Conservation (phyloP, 805 yeast species). For the Martiniozyma abietophila region DNA sequence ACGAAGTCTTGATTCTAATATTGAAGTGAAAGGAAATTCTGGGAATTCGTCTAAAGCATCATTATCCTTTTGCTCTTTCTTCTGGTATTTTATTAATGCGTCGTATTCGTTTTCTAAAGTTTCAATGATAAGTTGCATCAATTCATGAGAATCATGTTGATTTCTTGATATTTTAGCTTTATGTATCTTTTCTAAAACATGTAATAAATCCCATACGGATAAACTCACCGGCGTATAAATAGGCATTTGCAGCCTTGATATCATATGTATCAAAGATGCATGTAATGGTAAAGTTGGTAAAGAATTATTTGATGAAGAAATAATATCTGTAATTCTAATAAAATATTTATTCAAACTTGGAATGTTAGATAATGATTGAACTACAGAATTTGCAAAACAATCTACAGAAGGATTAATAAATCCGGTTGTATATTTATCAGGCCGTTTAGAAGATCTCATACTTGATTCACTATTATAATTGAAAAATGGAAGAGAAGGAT, state of each 20-base stretch:
- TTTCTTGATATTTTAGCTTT: slow-evolving; percentile 64
- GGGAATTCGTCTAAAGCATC: slow-evolving; percentile 54
- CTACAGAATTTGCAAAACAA: slow-evolving; percentile 84
- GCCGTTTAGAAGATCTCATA: no score
- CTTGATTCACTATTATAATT: no score
- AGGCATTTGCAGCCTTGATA: slow-evolving; percentile 55
- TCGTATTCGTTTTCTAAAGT: slow-evolving; percentile 59
- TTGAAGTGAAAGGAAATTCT: slow-evolving; percentile 66
- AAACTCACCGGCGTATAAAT: slow-evolving; percentile 42
- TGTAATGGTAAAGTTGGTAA: slow-evolving; percentile 45
- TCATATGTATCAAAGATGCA: slow-evolving; percentile 40
- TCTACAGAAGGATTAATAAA: slow-evolving; percentile 74
- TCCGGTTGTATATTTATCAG: slow-evolving; percentile 74
- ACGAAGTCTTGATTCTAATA: slow-evolving; percentile 52
- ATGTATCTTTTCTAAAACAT: slow-evolving; percentile 61
- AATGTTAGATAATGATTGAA: slow-evolving; percentile 68
- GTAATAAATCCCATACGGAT: slow-evolving; percentile 74
- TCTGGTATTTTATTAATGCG: slow-evolving; percentile 11
- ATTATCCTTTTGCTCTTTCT: slow-evolving; percentile 24
- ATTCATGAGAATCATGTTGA: slow-evolving; percentile 95
- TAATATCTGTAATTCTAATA: slow-evolving; percentile 22
- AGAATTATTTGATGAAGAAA: slow-evolving; percentile 1
- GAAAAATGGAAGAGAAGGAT: no score
- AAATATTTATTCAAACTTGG: slow-evolving; percentile 53
- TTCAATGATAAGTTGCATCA: slow-evolving; percentile 73